A percentile compares a stretch with the other conserved stretches of the same genome.
Evolutionary conservation across 176 grass and related monocot genomes (phyloP).

Genomic region (Sorghum bicolor): Sorghum_bicolor_NCBIv3 NC_012873.2:48031001-48031500

Average conservation of each 20-base stretch:
- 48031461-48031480: no score
- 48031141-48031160: slow-evolving; percentile 69
- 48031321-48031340: slow-evolving; percentile 59
- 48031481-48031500: no score
- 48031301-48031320: slow-evolving; percentile 55
- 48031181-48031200: slow-evolving; percentile 71
- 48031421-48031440: no score
- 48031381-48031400: no score
- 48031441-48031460: no score
- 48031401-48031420: no score
- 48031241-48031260: slow-evolving; percentile 49
- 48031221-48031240: slow-evolving; percentile 54
- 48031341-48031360: no score
- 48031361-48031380: no score
- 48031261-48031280: slow-evolving; percentile 81
- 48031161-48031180: slow-evolving; percentile 55
- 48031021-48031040: slow-evolving; percentile 43
- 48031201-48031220: slow-evolving; percentile 83
- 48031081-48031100: slow-evolving; percentile 58
- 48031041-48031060: slow-evolving; percentile 59
- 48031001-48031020: slow-evolving; percentile 62
- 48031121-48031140: slow-evolving; percentile 86
- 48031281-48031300: slow-evolving; percentile 64
- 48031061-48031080: slow-evolving; percentile 81
- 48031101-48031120: slow-evolving; percentile 63